These are phyloP conservation scores for Penicillium oxalicum DNA, from an alignment of 2,329 filamentous ascomycete species.

Conservation along the genomic window DNA sequence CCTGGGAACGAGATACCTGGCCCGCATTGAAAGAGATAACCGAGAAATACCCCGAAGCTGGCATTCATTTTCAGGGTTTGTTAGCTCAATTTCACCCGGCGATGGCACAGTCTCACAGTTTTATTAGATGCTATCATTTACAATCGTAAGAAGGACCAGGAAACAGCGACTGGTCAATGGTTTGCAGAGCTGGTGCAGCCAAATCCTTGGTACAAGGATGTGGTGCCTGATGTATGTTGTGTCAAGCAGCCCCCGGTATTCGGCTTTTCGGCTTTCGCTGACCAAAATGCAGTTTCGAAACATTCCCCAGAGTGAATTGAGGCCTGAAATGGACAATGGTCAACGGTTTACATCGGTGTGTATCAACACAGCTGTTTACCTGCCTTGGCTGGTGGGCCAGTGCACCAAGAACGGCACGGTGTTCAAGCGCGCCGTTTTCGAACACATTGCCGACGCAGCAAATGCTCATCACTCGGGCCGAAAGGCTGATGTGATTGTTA, in stretches of 20 bases:
- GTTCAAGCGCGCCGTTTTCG: slow-evolving; percentile 57
- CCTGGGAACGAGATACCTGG: slow-evolving; percentile 62
- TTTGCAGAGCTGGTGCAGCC: slow-evolving; percentile 62
- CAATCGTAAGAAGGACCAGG: slow-evolving; percentile 59
- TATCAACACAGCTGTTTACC: slow-evolving; percentile 84
- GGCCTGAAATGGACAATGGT: slow-evolving; percentile 62
- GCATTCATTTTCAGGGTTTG: slow-evolving; percentile 69
- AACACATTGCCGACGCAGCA: slow-evolving; percentile 68
- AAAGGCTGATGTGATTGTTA: slow-evolving; percentile 65
- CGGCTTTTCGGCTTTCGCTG: background rate
- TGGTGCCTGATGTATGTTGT: slow-evolving; percentile 59
- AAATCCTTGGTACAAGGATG: slow-evolving; percentile 66
- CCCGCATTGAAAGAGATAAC: slow-evolving; percentile 56
- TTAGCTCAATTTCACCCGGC: background rate
- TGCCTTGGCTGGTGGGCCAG: slow-evolving; percentile 77
- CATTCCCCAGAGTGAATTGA: slow-evolving; percentile 53
- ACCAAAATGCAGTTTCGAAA: slow-evolving; percentile 50
- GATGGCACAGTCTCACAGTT: background rate
- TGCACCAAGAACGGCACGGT: slow-evolving; percentile 68
- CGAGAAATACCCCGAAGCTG: slow-evolving; percentile 65
- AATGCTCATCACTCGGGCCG: slow-evolving; percentile 52
- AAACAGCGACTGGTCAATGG: slow-evolving; percentile 49
- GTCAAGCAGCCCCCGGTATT: background rate
- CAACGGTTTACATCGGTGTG: slow-evolving; percentile 77
- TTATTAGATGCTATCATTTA: slow-evolving; percentile 48